Evolutionary conservation across 1,284 basidiomycete species (phyloP).

Genomic region (Malassezia obtusa): DNA sequence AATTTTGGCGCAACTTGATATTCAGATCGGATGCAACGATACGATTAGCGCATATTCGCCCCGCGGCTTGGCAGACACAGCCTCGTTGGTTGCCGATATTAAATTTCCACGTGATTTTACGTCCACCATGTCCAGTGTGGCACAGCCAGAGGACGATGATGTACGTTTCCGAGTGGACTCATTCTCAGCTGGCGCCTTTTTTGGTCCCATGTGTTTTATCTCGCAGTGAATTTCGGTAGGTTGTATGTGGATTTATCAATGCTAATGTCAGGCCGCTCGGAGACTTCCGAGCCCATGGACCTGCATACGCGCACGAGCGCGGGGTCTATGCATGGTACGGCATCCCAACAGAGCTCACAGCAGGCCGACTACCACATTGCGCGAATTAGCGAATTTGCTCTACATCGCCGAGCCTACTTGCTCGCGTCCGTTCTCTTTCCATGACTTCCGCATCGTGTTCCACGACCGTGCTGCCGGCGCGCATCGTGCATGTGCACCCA

Average conservation of each 20-base stretch:
- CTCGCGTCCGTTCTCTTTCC: slow-evolving; percentile 23
- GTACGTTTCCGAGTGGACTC: slow-evolving; percentile 1
- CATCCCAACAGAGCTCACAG: background rate
- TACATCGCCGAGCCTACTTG: slow-evolving; percentile 24
- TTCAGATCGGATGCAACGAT: no score
- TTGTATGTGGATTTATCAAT: background rate
- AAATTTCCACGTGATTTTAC: no score
- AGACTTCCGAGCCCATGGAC: slow-evolving; percentile 19
- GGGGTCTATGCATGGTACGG: slow-evolving; percentile 30
- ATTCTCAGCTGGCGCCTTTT: slow-evolving; percentile 7
- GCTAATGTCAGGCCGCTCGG: slow-evolving; percentile 13
- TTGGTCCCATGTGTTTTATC: slow-evolving; percentile 13
- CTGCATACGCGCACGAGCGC: slow-evolving; percentile 19
- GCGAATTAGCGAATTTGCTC: slow-evolving; percentile 31
- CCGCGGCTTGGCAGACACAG: no score
- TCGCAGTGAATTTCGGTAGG: slow-evolving; percentile 9
- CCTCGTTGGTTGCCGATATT: no score
- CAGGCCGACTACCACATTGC: slow-evolving; percentile 35
- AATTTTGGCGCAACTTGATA: no score
- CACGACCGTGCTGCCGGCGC: slow-evolving; percentile 8
- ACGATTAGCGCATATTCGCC: no score
- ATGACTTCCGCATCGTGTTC: slow-evolving; percentile 27
- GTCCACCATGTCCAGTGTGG: no score
- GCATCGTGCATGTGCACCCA: slow-evolving; percentile 17
- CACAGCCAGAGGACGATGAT: slow-evolving; percentile 7